phyloP scores from a whole-genome alignment of 345 rosid species.

The Brassica cretica region DNA sequence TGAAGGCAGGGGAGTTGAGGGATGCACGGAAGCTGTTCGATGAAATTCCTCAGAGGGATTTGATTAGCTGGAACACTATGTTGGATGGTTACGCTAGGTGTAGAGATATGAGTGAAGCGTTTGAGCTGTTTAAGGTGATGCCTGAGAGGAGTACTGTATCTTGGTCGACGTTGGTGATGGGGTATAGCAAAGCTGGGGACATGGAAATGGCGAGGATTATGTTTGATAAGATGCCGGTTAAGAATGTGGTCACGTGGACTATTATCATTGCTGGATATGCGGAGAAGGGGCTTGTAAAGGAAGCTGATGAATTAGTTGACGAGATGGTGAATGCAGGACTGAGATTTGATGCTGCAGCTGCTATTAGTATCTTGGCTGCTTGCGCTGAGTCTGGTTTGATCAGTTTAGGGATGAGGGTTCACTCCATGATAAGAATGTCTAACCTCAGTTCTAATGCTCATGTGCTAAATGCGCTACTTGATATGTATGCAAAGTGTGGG shows the following conservation, averaged over 20 bases:
- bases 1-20: slow-evolving; percentile 52
- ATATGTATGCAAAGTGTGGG: slow-evolving; percentile 90
- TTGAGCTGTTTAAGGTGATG: slow-evolving; percentile 66
- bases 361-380: slow-evolving; percentile 75
- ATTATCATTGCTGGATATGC: slow-evolving; percentile 83
- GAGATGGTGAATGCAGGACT: slow-evolving; percentile 60
- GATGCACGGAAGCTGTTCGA: slow-evolving; percentile 69
- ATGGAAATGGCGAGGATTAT: slow-evolving; percentile 79
- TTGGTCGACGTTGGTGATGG: slow-evolving; percentile 84
- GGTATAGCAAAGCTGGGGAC: slow-evolving; percentile 72
- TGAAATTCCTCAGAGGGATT: slow-evolving; percentile 72
- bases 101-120: slow-evolving; percentile 64
- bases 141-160: slow-evolving; percentile 81
- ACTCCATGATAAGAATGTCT: slow-evolving; percentile 48
- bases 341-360: slow-evolving; percentile 59
- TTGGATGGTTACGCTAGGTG: slow-evolving; percentile 79
- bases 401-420: slow-evolving; percentile 66
- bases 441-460: slow-evolving; percentile 43
- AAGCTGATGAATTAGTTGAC: slow-evolving; percentile 58
- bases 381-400: slow-evolving; percentile 83
- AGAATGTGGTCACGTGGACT: slow-evolving; percentile 82
- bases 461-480: slow-evolving; percentile 73
- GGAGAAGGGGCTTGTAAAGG: slow-evolving; percentile 58
- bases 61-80: slow-evolving; percentile 79
- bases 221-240: slow-evolving; percentile 81